Base-by-base conservation (phyloP, 257 asterid species). In the Petunia axillaris region DNA sequence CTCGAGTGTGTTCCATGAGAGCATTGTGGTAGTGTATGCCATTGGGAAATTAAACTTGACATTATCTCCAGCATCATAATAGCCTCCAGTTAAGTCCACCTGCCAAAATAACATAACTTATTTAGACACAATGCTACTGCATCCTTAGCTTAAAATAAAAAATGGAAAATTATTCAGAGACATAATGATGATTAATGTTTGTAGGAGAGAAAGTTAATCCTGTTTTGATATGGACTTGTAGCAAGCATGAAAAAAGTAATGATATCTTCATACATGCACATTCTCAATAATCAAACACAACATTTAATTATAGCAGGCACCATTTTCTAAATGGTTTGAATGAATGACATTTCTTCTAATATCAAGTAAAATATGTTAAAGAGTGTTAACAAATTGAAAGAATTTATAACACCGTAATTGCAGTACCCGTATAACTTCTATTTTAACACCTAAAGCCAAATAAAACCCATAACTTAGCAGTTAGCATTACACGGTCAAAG, bases 61-160 rank as follows among this genome's bases (percentile, higher is more conserved):
- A 10, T 94, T 94, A 89, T 94, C 98, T 15, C 98, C 98, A 4
- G 96, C 98, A 82, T 94, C 98, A 76, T 94, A 90, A 81, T 94
- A 94, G 0, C 98, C 98, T 48, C 98, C 98, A 2, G 87, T 84
- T 73, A 94, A 87, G 88, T 94, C 93, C 87, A 94, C 98, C 98
- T 92, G 82, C 81, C 79, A 75, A 54, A 4, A 58, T 35, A 2
- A 4, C 16, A 79, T 10, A 5, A 44, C 3, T 11, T 39, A 14
- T 14, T 76, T 10, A 73, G 5, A 50, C 15, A 5, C 14, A 35
- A 10, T 8, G 4, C 8, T 58, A 4, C 14, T 14, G 11, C 4
- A n/a, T 15, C 46, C 40, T 50, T 35, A 35, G 35, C 4, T 3
- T 16, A 50, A 44, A 11, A 37, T 38, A 13, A 64, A 37, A 9